Evolutionary conservation across 116 monocot genomes (phyloP).

Genomic region (Papilionanthe hybrid): DNA sequence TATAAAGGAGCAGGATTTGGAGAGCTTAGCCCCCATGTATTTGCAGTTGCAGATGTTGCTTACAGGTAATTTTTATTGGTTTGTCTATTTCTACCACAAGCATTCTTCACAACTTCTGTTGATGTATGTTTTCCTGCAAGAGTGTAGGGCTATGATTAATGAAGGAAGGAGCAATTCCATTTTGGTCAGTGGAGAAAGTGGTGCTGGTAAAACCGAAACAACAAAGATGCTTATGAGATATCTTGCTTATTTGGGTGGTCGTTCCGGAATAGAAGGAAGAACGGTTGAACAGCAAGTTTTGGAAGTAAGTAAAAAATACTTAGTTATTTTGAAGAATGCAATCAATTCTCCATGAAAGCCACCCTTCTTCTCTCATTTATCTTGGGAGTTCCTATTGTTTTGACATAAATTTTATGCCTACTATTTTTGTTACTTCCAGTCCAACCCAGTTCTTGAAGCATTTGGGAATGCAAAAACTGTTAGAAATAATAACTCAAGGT

Average conservation of each 20-base stretch:
- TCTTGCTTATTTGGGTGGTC: slow-evolving; percentile 36
- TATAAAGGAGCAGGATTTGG: slow-evolving; percentile 51
- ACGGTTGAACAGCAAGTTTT: slow-evolving; percentile 46
- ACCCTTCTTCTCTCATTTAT: background rate
- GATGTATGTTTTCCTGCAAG: slow-evolving; percentile 18
- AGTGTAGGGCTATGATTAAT: slow-evolving; percentile 50
- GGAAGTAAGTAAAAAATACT: slow-evolving; percentile 16
- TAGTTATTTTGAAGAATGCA: slow-evolving; percentile 1
- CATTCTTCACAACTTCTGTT: background rate
- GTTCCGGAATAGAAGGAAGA: slow-evolving; percentile 40
- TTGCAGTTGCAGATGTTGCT: slow-evolving; percentile 52
- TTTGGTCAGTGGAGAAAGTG: slow-evolving; percentile 63
- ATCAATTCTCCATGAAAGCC: background rate
- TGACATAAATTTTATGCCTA: slow-evolving; percentile 3
- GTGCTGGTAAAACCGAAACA: slow-evolving; percentile 55
- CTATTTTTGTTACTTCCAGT: slow-evolving; percentile 11
- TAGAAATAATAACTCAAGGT: slow-evolving; percentile 53
- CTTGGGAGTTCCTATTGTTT: background rate
- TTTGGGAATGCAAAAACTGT: slow-evolving; percentile 51
- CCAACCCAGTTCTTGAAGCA: slow-evolving; percentile 56
- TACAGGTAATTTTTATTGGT: slow-evolving; percentile 36
- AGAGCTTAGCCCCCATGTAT: slow-evolving; percentile 56
- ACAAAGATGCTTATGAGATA: slow-evolving; percentile 49
- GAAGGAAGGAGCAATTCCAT: slow-evolving; percentile 52
- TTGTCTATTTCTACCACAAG: background rate